Base-by-base conservation (phyloP, 106 monocot genomes). In the Dioscorea zingiberensis region DNA sequence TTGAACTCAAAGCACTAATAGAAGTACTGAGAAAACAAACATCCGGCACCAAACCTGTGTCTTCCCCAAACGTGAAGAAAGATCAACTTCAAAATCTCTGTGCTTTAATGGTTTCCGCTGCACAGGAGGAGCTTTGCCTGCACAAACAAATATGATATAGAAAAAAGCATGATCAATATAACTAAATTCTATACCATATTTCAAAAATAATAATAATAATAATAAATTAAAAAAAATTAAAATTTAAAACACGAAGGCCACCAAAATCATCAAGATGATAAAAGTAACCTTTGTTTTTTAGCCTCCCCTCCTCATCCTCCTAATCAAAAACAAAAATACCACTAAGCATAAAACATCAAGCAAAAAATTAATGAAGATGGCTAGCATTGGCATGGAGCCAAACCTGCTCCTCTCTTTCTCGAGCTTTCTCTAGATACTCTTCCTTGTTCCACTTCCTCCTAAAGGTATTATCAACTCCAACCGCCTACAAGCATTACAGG, bases 31-130 rank as follows among this genome's bases (percentile, higher is more conserved):
- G 3, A 1, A 1, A 38, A 38, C 10, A 38, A 38, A n/a, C 9
- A 38, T 38, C 38, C 38, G 6, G 38, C 38, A 38, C 38, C 74
- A 55, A 53, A 84, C 97, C 92, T 97, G 97, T n/a, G 97, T 97
- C 51, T 97, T 97, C 44, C 97, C 97, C 28, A 97, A 63, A 16
- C 97, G 84, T n/a, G 92, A 92, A 70, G 86, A 81, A 51, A 97
- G 88, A 62, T 97, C 97, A 27, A 97, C 91, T 79, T 97, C 97
- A 81, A 77, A 92, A 74, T 97, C 97, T 27, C 97, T 69, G 54
- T 91, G 97, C 73, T 97, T 97, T 78, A 97, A 75, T 25, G 97
- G 97, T 58, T 92, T 85, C 26, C 97, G 67, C 74, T 92, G 97
- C 28, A 89, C 75, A 8, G 81, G 91, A 65, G 91, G 88, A 44